phyloP scores from a whole-genome alignment of 139 green algal species.

The Tetraselmis striata region DNA sequence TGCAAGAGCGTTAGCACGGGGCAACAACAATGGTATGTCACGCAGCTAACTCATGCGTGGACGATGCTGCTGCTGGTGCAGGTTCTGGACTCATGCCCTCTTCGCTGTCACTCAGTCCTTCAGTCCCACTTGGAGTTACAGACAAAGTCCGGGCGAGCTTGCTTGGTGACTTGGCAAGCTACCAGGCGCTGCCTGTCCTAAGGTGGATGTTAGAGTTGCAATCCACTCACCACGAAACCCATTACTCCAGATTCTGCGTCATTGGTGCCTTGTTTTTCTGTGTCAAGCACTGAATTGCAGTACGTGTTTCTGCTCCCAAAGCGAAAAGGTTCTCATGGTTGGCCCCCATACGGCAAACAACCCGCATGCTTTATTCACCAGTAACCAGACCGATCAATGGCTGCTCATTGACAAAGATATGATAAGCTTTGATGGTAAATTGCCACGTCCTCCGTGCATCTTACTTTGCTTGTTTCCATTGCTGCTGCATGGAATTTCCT shows the following conservation, averaged over 20 bases:
- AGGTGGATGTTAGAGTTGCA: background rate
- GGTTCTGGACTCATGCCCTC: background rate
- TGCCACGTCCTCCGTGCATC: background rate
- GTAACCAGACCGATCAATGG: background rate
- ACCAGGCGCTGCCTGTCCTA: background rate
- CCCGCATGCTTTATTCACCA: background rate
- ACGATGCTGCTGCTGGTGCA: background rate
- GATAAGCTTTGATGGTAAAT: background rate
- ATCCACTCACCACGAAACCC: no score
- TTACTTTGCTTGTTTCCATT: background rate
- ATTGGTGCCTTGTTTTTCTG: no score
- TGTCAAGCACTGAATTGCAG: no score
- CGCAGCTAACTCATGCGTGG: no score
- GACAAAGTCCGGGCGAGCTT: background rate
- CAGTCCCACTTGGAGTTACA: background rate
- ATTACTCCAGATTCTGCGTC: no score
- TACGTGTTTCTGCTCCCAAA: no score
- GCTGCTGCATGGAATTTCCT: no score
- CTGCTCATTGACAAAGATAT: background rate
- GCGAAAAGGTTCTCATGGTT: background rate
- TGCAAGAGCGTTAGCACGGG: no score
- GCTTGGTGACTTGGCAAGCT: background rate
- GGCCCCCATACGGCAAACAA: background rate
- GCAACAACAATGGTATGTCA: no score
- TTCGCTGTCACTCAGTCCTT: background rate